These are phyloP conservation scores for Cladosporium sp. DNA, from an alignment of 2,329 filamentous ascomycete species.

Conservation along the genomic window DNA sequence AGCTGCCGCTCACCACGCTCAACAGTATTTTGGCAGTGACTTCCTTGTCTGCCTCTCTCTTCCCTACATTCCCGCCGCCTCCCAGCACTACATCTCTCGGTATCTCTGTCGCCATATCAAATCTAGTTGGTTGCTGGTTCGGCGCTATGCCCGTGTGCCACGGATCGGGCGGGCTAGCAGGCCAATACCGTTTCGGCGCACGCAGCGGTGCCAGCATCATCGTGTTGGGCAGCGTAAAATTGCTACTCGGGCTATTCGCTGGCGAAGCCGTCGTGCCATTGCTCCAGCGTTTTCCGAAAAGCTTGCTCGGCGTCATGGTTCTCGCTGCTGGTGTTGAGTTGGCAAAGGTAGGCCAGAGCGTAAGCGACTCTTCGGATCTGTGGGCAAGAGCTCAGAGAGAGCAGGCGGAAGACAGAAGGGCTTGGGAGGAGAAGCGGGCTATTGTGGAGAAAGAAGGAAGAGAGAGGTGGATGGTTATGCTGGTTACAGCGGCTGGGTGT, in stretches of 20 bases:
- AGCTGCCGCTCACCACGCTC: constrained; percentile 86
- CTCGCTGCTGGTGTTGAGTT: constrained; percentile 86
- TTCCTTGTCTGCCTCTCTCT: constrained; percentile 74
- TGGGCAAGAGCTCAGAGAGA: constrained; percentile 43
- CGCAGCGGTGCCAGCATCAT: constrained; percentile 83
- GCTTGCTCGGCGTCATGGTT: constrained; percentile 83
- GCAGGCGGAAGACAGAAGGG: constrained; percentile 27
- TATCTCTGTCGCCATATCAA: constrained; percentile 79
- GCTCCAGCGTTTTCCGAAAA: constrained; percentile 71
- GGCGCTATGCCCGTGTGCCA: constrained; percentile 96
- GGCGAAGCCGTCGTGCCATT: constrained; percentile 73
- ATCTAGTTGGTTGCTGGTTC: constrained; percentile 84
- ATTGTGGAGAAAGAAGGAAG: constrained; percentile 63
- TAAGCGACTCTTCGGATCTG: constrained; percentile 72
- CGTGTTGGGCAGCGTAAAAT: constrained; percentile 73
- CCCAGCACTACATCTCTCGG: constrained; percentile 78
- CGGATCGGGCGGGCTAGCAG: constrained; percentile 86
- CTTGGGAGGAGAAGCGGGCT: constrained; percentile 49
- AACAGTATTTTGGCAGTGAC: constrained; percentile 91
- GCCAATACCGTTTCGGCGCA: constrained; percentile 88
- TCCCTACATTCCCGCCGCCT: constrained; percentile 58
- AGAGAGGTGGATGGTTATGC: constrained; percentile 85
- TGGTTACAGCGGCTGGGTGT: constrained; percentile 79
- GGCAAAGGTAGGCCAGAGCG: constrained; percentile 77
- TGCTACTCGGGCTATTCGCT: constrained; percentile 73